Evolutionary conservation across 768 basidiomycete species (phyloP), one percentile per base, ranked within the genome.

Genomic region (Suillus cothurnatus): DNA sequence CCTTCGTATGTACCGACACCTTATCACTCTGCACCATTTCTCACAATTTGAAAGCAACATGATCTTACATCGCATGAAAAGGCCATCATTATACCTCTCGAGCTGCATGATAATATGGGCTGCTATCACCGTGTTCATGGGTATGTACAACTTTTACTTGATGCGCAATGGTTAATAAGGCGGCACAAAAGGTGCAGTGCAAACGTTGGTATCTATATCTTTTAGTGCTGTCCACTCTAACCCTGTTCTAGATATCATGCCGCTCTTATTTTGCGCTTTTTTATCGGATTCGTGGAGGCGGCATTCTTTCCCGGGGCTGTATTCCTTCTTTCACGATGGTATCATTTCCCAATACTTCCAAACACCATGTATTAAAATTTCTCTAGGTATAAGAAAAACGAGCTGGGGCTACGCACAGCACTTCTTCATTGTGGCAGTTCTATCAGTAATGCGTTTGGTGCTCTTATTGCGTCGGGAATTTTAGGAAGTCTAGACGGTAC

Each of bases 381-480:
- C 21, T 70, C 28, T 34, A 68, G 56, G 55, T 92, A 92, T 79
- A 90, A 84, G 62, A 82, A 85, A 34, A 79, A 79, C 34, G 91
- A 93, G 71, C 80, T 93, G 39, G 90, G 88, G 52, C 77, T 87
- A 28, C 81, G 90, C 61, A 88, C 84, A 26, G 88, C 91, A 5
- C 73, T 89, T 57, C 80, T 92, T 34, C 85, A 82, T 59, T 90
- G 89, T 66, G 92, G 92, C 36, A 87, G 81, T 70, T 79, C 94
- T 6, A 85, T 93, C 64, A 87, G 86, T 56, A 94, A 93, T 80
- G 92, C 91, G 5, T 92, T 93, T 74, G 91, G 92, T 4, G 82
- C 90, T 0, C 79, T 93, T 19, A 84, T 93, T 49, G 91, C 92
- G 5, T 89, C 90, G 15, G 89, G 86, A 3, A 91, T 94, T 61